phyloP scores from a whole-genome alignment of 1,284 basidiomycete genomes.

The Inonotus hispidus region DNA sequence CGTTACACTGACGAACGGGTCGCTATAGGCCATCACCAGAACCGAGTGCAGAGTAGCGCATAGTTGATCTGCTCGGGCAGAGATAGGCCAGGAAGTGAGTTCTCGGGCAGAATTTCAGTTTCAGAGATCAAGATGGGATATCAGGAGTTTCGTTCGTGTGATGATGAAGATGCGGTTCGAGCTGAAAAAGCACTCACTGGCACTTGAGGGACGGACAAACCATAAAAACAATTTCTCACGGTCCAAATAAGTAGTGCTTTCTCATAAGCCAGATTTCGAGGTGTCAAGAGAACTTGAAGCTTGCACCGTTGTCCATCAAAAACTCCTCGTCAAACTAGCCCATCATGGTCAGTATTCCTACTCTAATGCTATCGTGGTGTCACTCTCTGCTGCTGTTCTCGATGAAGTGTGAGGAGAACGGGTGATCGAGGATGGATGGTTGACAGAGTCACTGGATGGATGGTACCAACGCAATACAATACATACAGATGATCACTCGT shows the following conservation, averaged over 20 bases:
- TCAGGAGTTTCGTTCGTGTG: too few relatives aligned
- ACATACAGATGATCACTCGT: too few relatives aligned
- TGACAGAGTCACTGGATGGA: constrained; percentile 22
- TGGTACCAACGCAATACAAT: not conserved
- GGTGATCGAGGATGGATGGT: constrained; percentile 20
- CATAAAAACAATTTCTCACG: not conserved
- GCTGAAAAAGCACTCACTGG: too few relatives aligned
- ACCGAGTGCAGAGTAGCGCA: constrained; percentile 59
- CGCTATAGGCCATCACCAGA: constrained; percentile 65
- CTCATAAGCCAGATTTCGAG: not conserved
- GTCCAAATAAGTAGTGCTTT: not conserved
- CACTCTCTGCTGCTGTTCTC: constrained; percentile 11
- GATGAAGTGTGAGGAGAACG: constrained; percentile 21
- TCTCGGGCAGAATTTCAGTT: not conserved
- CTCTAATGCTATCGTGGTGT: constrained; percentile 18
- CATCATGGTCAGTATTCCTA: constrained; percentile 35
- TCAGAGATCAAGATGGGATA: too few relatives aligned
- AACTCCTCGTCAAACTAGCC: constrained; percentile 29
- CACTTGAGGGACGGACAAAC: not conserved
- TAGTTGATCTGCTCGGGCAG: constrained; percentile 62
- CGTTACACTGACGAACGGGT: constrained; percentile 23
- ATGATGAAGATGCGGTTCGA: too few relatives aligned
- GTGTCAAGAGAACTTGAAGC: not conserved
- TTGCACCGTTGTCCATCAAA: constrained; percentile 10
- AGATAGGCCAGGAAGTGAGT: constrained; percentile 43